Base-by-base conservation (phyloP, 305 asterid species). In the Fraxinus greggii region DNA sequence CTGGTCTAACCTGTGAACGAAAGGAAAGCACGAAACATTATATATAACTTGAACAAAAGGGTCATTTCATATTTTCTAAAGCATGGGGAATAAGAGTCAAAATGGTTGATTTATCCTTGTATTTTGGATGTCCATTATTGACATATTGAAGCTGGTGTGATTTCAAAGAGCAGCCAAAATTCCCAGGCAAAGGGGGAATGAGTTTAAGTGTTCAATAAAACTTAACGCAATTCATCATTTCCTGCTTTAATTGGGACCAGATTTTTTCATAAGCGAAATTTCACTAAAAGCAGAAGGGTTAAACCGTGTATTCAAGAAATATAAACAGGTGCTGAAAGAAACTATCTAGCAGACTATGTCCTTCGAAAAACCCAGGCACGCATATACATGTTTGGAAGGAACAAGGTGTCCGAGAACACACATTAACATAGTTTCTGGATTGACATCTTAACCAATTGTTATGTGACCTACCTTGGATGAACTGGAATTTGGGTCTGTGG, bases 381-480 rank as follows among this genome's bases (percentile, higher is more conserved):
- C 26, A 21, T 8, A 59, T 8, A 61, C 70, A 23, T 21, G 31
- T 61, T 61, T 61, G 70, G 31, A 61, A 61, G 70, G 70, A 23
- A 23, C 31, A 3, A 61, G 70, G 72, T 61, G 69, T 24, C 72
- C 38, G 28, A 28, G 33, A 32, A 78, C 38, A 72, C 28, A 61
- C 23, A 33, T 26, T 31, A 13, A 19, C 72, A 13, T 36, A 79
- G 54, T 67, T 67, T 42, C 15, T 9, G 13, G 69, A 80, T 33
- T 31, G 73, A 76, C 33, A 42, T 80, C 48, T 21, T 84, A 72
- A 23, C 10, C 76, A 65, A 23, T 73, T 54, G 78, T 61, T 36
- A 28, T 17, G 32, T 67, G 83, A 38, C 69, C 31, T 87, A 89
- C 92, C 93, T 88, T 80, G 77, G 83, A 84, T 17, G 84, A 88